phyloP scores from a whole-genome alignment of 768 basidiomycete species.

The Suillus subalutaceus region DNA sequence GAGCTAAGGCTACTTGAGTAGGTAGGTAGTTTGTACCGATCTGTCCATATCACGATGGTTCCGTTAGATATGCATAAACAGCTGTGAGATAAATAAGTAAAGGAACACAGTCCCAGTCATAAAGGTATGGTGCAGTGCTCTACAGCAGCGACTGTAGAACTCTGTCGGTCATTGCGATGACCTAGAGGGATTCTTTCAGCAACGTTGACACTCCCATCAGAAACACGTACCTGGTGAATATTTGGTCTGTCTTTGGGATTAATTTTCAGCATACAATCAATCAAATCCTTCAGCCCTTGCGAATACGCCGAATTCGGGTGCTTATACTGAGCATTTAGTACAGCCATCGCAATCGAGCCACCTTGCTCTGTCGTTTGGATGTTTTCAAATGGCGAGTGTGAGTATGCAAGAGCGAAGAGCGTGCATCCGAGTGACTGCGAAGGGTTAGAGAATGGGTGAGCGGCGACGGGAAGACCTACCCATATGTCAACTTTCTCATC shows the following conservation, averaged over 20 bases:
- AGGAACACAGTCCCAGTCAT: neutral
- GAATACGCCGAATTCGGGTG: conserved; percentile 89
- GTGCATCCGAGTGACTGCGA: conserved; percentile 92
- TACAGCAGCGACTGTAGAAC: conserved; percentile 63
- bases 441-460: conserved; percentile 8
- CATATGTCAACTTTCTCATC: conserved; percentile 98
- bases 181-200: conserved; percentile 41
- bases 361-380: conserved; percentile 91
- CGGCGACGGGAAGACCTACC: conserved; percentile 54
- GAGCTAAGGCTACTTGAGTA: neutral
- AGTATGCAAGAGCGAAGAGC: conserved; percentile 91
- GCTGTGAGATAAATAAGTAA: conserved; percentile 1
- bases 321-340: conserved; percentile 89
- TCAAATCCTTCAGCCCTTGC: conserved; percentile 77
- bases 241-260: conserved; percentile 83
- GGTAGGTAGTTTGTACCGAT: neutral
- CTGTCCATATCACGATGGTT: neutral
- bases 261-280: conserved; percentile 83
- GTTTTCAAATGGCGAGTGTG: conserved; percentile 95
- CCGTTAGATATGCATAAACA: conserved; percentile 6
- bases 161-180: conserved; percentile 65
- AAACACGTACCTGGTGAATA: conserved; percentile 70
- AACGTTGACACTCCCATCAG: neutral
- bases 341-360: conserved; percentile 97
- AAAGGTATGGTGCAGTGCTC: neutral